Percentiles rank a stretch among this genome's conserved stretches.
Conservation (phyloP, 192 early-diverging fungal species). For the Coemansia sp. region DNA sequence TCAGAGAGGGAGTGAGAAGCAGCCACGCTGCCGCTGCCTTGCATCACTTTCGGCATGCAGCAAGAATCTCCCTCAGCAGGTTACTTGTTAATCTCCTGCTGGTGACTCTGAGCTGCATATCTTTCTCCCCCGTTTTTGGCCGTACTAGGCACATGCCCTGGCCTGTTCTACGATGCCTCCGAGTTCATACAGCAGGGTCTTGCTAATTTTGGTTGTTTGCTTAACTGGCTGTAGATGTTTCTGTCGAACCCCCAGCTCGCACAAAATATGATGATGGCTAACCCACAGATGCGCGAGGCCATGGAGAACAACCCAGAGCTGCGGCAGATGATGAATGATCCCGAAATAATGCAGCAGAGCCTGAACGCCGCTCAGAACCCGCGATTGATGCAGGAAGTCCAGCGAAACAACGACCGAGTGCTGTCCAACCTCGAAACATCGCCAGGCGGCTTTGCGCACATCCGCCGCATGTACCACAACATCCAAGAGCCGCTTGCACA, state of each 20-base stretch:
- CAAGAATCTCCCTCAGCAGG: neutral
- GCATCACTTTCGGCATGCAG: conserved; percentile 3
- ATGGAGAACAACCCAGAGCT: conserved; percentile 56
- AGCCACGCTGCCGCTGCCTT: conserved; percentile 1
- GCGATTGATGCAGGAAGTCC: conserved; percentile 50
- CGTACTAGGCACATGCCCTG: neutral
- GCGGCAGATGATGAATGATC: conserved; percentile 46
- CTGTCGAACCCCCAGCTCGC: conserved; percentile 39
- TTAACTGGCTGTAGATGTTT: conserved; percentile 22
- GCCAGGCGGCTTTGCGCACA: conserved; percentile 55
- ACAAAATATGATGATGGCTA: conserved; percentile 46
- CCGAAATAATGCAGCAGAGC: conserved; percentile 41
- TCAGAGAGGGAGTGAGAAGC: neutral
- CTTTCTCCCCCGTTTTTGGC: neutral
- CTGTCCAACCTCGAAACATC: conserved; percentile 53
- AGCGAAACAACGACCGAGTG: conserved; percentile 58
- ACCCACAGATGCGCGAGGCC: conserved; percentile 43
- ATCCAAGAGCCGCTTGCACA: conserved; percentile 48
- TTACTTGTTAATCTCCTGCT: neutral
- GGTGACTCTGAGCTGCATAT: conserved; percentile 4
- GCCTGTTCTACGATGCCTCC: neutral
- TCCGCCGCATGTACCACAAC: conserved; percentile 52
- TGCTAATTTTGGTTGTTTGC: neutral
- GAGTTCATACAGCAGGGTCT: neutral
- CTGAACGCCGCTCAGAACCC: conserved; percentile 53